Evolutionary conservation across 352 stramenopile species (phyloP).

Genomic region (Pythium coloratum): DNA sequence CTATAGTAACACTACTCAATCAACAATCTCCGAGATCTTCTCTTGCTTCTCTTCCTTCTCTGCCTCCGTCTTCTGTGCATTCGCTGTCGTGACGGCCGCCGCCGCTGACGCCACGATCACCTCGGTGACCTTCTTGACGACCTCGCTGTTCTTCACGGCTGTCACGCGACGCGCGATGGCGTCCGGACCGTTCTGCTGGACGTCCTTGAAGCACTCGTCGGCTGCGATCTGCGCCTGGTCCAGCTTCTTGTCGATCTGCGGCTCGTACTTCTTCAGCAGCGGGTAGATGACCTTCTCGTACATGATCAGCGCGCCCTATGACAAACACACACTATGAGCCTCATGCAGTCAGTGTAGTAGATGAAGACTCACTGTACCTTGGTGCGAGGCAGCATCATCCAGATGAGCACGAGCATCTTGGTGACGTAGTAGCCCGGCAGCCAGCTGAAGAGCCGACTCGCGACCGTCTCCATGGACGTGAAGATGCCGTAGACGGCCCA

Average conservation of each 20-base stretch:
- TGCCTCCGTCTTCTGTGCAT: background rate
- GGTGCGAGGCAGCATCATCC: constrained; percentile 94
- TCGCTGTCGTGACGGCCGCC: constrained; percentile 12
- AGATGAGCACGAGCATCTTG: constrained; percentile 95
- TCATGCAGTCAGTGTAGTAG: background rate
- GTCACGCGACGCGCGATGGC: constrained; percentile 49
- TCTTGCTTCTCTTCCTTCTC: background rate
- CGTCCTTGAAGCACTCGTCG: constrained; percentile 48
- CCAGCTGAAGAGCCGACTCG: constrained; percentile 47
- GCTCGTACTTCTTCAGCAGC: constrained; percentile 73
- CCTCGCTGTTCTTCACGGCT: constrained; percentile 48
- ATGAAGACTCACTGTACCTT: constrained; percentile 46
- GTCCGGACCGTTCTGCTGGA: constrained; percentile 49
- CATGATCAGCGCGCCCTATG: constrained; percentile 60
- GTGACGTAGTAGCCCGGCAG: constrained; percentile 95
- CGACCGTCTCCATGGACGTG: constrained; percentile 88
- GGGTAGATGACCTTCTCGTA: constrained; percentile 62
- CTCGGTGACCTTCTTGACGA: constrained; percentile 50
- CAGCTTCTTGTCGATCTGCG: constrained; percentile 65
- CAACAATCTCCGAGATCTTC: constrained; percentile 2
- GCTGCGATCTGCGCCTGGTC: constrained; percentile 43
- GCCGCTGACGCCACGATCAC: constrained; percentile 26
- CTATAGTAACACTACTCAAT: background rate
- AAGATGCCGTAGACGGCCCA: constrained; percentile 96
- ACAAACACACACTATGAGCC: background rate